These are phyloP conservation scores for Kwoniella sp. DNA, from an alignment of 768 basidiomycete species.

Conservation along the genomic window DNA sequence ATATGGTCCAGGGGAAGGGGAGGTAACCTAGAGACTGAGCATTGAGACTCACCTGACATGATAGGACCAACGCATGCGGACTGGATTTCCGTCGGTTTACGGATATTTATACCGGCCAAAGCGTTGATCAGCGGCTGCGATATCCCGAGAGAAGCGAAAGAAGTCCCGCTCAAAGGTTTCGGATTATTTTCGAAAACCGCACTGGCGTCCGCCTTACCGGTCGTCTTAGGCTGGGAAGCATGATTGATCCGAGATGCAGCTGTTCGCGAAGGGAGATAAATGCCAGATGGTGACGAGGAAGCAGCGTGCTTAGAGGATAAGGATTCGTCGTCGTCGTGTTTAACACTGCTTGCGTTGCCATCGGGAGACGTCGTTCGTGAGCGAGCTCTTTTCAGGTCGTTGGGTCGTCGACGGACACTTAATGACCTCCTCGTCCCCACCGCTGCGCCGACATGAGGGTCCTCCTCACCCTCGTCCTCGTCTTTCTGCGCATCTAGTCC, in stretches of 20 bases:
- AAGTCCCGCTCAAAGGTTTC: constrained; percentile 37
- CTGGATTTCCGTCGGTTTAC: constrained; percentile 82
- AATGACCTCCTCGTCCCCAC: background rate
- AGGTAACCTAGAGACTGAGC: background rate
- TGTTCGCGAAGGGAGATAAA: constrained; percentile 18
- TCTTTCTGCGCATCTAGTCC: no score
- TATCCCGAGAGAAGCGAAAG: constrained; percentile 57
- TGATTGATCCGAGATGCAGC: background rate
- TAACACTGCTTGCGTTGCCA: background rate
- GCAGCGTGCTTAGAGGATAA: background rate
- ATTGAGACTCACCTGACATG: constrained; percentile 66
- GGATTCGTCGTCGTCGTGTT: constrained; percentile 15
- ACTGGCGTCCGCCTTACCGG: constrained; percentile 6
- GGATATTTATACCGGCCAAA: constrained; percentile 80
- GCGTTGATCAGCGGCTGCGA: constrained; percentile 64
- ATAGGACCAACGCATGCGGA: constrained; percentile 85
- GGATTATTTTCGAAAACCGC: constrained; percentile 9
- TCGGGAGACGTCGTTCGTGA: background rate
- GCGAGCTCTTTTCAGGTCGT: constrained; percentile 14
- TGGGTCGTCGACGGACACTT: background rate
- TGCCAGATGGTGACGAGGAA: constrained; percentile 18
- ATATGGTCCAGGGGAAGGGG: no score
- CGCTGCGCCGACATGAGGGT: constrained; percentile 8
- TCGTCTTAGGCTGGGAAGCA: background rate
- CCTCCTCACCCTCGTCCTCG: constrained; percentile 26